phyloP scores from a whole-genome alignment of 495 filamentous ascomycete species.

The Talaromyces trachyspermus region DNA sequence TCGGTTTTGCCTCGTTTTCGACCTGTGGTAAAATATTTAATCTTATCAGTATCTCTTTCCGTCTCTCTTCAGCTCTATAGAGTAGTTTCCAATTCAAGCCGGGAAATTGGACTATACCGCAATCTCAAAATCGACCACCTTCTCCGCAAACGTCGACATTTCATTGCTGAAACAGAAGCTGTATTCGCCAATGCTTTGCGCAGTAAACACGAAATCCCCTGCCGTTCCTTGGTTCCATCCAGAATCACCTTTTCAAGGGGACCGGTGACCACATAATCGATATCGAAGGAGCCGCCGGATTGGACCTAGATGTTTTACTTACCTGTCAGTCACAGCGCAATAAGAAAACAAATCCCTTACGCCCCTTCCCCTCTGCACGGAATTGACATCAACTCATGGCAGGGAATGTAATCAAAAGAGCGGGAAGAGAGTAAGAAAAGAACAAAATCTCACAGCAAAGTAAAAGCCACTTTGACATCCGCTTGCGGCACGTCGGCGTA shows the following conservation, averaged over 20 bases:
- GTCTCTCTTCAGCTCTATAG: no score
- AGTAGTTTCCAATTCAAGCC: neutral
- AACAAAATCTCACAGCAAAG: conserved; percentile 73
- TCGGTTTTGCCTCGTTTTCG: conserved; percentile 80
- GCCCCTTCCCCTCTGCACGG: neutral
- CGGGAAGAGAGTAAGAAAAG: neutral
- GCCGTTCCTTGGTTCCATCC: conserved; percentile 84
- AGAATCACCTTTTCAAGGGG: conserved; percentile 77
- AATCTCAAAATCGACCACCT: conserved; percentile 98
- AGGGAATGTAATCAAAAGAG: neutral
- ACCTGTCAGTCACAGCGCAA: neutral
- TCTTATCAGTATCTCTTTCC: neutral
- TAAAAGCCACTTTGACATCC: conserved; percentile 95
- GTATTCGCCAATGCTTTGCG: conserved; percentile 88
- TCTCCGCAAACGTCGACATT: conserved; percentile 96
- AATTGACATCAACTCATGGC: neutral
- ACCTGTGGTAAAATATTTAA: conserved; percentile 67
- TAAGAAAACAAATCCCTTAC: no score
- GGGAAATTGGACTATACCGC: conserved; percentile 51
- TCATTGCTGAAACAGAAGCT: conserved; percentile 98
- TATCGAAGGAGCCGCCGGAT: conserved; percentile 92
- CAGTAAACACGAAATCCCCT: conserved; percentile 99
- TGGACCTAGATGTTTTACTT: conserved; percentile 57
- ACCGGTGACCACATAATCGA: conserved; percentile 84
- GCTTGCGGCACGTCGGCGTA: conserved; percentile 61